Conservation (phyloP, 2,329 filamentous ascomycete genomes). For the Xylariales sp. region DNA sequence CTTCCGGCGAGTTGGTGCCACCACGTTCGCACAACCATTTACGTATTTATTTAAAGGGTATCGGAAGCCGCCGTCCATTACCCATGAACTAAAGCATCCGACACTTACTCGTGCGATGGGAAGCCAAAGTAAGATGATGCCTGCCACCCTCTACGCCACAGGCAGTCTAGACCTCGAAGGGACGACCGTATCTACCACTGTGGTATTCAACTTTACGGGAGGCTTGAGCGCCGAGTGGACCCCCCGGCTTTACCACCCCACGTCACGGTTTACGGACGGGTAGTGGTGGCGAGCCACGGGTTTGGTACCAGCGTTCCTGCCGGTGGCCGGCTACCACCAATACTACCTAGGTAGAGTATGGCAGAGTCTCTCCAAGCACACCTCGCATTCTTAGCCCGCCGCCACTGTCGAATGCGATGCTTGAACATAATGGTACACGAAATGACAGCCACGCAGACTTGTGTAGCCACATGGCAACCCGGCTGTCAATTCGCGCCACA, state of each 20-base stretch:
- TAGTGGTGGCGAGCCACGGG: background rate
- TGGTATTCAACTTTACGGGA: slow-evolving; percentile 4
- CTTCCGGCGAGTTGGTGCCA: slow-evolving; percentile 13
- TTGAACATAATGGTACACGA: background rate
- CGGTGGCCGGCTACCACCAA: slow-evolving; percentile 12
- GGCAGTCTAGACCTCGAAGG: background rate
- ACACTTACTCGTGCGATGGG: background rate
- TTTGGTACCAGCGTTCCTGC: slow-evolving; percentile 7
- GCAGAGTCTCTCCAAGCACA: slow-evolving; percentile 15
- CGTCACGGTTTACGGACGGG: slow-evolving; percentile 15
- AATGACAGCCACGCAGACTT: slow-evolving; percentile 1
- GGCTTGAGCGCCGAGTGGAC: slow-evolving; percentile 32
- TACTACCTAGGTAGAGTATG: background rate
- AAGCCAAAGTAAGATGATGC: background rate
- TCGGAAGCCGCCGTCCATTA: slow-evolving; percentile 12
- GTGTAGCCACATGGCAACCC: background rate
- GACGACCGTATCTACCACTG: too few relatives aligned
- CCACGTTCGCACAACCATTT: slow-evolving; percentile 10
- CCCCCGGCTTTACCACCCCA: slow-evolving; percentile 10
- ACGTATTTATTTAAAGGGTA: background rate
- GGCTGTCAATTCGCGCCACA: slow-evolving; percentile 6
- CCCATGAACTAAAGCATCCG: background rate
- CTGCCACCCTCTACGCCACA: slow-evolving; percentile 7
- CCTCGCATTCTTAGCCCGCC: background rate
- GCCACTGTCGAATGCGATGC: background rate